phyloP scores from a whole-genome alignment of 2,329 filamentous ascomycete species.

The Apiospora sp. region DNA sequence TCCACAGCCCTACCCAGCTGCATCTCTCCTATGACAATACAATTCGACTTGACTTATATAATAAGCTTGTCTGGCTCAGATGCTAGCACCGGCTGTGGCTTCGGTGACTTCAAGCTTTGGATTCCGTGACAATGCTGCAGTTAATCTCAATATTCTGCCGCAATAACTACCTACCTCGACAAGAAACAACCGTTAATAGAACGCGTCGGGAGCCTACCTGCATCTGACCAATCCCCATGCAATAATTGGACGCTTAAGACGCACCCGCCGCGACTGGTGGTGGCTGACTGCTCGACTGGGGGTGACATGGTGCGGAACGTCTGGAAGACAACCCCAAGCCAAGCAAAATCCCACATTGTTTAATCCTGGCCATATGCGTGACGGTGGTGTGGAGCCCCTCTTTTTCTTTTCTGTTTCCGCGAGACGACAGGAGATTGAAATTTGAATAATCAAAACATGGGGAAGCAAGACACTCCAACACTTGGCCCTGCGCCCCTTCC shows the following conservation, averaged over 20 bases:
- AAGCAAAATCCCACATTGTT: conserved; percentile 16
- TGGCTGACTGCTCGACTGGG: not conserved
- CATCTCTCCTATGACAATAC: not conserved
- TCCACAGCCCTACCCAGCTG: not conserved
- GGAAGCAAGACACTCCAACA: conserved; percentile 3
- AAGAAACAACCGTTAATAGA: not conserved
- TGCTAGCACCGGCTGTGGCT: not conserved
- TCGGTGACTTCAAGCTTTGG: not conserved
- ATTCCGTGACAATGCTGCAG: not conserved
- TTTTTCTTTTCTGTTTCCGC: not conserved
- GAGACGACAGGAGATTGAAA: conserved; percentile 14
- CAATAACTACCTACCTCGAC: not conserved
- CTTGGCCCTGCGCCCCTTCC: conserved; percentile 7
- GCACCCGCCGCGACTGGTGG: not conserved
- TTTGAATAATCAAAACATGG: not conserved
- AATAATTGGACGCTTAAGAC: conserved; percentile 39
- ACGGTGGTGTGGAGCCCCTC: not conserved
- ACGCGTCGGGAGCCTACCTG: not conserved
- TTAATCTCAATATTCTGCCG: not conserved
- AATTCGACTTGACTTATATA: not conserved
- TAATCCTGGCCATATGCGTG: not conserved
- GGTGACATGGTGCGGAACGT: conserved; percentile 14
- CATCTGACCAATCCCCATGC: not conserved
- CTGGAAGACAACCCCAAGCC: conserved; percentile 13
- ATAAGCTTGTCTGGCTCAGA: not conserved